Evolutionary conservation across 148 eudicot genomes (phyloP).

Genomic region (Fallopia convolvulus): DNA sequence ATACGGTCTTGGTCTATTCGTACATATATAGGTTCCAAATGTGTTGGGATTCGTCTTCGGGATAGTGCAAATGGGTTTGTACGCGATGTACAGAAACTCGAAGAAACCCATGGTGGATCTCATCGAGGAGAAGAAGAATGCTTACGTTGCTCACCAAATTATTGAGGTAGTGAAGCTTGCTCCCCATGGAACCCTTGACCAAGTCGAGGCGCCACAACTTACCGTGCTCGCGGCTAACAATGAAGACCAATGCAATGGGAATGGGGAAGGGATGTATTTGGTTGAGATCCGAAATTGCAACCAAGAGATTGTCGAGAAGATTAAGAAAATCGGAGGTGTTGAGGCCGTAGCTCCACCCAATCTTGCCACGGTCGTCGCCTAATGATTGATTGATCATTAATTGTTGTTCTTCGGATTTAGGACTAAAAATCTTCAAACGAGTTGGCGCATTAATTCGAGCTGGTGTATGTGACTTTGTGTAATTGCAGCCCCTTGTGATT

Average conservation of each 20-base stretch:
- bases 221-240: neutral
- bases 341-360: neutral
- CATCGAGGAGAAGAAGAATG: constrained; percentile 15
- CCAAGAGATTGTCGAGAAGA: neutral
- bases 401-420: too few species aligned
- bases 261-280: neutral
- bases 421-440: too few species aligned
- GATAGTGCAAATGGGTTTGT: constrained; percentile 13
- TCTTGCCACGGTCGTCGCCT: neutral
- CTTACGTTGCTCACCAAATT: constrained; percentile 25
- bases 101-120: constrained; percentile 12
- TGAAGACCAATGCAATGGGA: neutral
- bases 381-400: neutral
- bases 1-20: neutral
- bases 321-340: neutral
- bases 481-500: too few species aligned
- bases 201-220: neutral
- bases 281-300: neutral
- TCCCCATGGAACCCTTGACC: constrained; percentile 1
- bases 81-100: constrained; percentile 9
- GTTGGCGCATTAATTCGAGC: too few species aligned
- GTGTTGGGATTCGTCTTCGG: constrained; percentile 18
- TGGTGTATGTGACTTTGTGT: too few species aligned
- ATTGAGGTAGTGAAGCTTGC: constrained; percentile 35
- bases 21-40: constrained; percentile 11